Base-by-base conservation (phyloP, 164 flowering plant species). In the Chimonanthus salicifolius region DNA sequence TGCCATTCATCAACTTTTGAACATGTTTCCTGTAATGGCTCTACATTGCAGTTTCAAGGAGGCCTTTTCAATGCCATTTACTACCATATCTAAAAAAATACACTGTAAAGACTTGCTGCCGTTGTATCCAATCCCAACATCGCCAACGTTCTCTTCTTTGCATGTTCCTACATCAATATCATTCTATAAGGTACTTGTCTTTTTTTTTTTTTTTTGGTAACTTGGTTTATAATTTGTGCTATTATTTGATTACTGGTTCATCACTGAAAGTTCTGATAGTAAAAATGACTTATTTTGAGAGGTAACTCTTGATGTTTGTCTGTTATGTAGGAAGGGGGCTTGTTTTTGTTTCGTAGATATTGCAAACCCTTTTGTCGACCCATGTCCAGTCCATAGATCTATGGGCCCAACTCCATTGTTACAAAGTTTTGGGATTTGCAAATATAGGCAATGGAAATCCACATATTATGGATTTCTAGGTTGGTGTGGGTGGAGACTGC, bases 11-110 rank as follows among this genome's bases (percentile, higher is more conserved):
- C 21, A 21, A 60, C 16, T 68, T 74, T 62, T 68, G 45, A 51
- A 43, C 69, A 10, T 13, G 20, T 72, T n/a, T 69, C 4, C 47
- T 51, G 8, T 50, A 58, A 62, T 79, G 73, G 20, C 76, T 74
- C 43, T 45, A 33, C 49, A 74, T 82, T 87, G 80, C 89, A 95
- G 99, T 80, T 90, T 91, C 80, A 89, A 89, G 85, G 88, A 87
- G 80, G 97, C 96, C 78, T 88, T 91, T 72, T 81, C 68, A 73
- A 85, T 93, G 90, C 98, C 98, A 16, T 88, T 87, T 62, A 83
- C 86, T 58, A 83, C 94, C 49, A 81, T 93, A 71, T 95, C 99
- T 49, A 73, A 74, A 67, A 88, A 87, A 84, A 85, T 93, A 78
- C 73, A 76, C 47, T 89, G 90, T 73, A 80, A 84, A 77, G 88